Conservation (phyloP, 2,329 filamentous ascomycete genomes). For the Truncatella angustata region DNA sequence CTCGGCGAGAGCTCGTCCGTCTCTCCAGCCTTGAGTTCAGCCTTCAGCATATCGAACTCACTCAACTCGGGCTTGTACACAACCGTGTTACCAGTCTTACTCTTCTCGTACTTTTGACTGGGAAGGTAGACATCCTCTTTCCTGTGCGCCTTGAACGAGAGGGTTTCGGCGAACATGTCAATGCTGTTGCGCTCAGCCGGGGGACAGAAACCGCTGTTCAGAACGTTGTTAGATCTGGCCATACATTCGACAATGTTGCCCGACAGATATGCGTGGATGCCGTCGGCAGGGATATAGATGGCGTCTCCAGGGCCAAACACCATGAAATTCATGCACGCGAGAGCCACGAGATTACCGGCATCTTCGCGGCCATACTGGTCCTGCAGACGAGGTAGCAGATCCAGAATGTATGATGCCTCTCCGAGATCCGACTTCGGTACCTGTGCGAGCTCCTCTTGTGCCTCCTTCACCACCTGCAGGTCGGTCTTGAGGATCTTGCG, state of each 20-base stretch:
- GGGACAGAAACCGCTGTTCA: conserved; percentile 74
- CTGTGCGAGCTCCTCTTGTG: conserved; percentile 49
- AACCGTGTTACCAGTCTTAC: conserved; percentile 58
- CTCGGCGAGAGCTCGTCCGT: conserved; percentile 55
- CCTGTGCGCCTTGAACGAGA: conserved; percentile 64
- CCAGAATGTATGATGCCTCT: conserved; percentile 55
- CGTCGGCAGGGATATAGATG: conserved; percentile 70
- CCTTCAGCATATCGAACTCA: conserved; percentile 69
- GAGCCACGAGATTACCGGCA: conserved; percentile 65
- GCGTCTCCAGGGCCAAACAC: conserved; percentile 63
- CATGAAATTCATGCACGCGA: conserved; percentile 74
- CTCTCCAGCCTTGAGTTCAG: conserved; percentile 54
- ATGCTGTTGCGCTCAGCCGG: conserved; percentile 61
- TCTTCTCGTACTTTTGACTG: conserved; percentile 45
- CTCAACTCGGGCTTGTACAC: conserved; percentile 66
- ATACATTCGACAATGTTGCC: conserved; percentile 79
- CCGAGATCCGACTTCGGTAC: conserved; percentile 47
- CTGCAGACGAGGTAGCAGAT: conserved; percentile 63
- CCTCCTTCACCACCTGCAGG: conserved; percentile 48
- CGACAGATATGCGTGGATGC: conserved; percentile 70
- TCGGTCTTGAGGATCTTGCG: conserved; percentile 53
- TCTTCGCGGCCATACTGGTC: conserved; percentile 63
- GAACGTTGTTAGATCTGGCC: conserved; percentile 72
- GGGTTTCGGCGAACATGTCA: conserved; percentile 59
- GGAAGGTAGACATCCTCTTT: conserved; percentile 55